These are phyloP conservation scores for Dendrobium nobile DNA, from an alignment of 106 monocot genomes.

Conservation along the genomic window DNA sequence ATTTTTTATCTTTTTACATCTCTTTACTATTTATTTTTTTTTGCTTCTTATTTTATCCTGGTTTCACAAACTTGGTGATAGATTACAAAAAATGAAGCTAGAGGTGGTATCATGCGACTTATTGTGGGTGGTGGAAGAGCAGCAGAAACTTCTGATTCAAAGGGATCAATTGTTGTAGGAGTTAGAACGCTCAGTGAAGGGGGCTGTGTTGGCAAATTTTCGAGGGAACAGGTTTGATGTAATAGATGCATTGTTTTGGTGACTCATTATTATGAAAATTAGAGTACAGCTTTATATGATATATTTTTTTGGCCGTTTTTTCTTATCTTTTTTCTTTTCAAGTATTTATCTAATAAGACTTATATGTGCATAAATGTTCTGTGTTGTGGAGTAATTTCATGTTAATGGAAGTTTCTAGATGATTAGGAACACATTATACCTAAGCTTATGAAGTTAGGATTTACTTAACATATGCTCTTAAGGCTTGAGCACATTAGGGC, in stretches of 20 bases:
- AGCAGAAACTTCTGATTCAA: slow-evolving; percentile 61
- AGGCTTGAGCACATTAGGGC: no score
- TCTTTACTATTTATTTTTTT: neutral
- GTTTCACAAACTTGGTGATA: slow-evolving; percentile 15
- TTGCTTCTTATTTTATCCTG: neutral
- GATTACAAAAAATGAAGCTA: slow-evolving; percentile 92
- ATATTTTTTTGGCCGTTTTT: neutral
- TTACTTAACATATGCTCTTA: no score
- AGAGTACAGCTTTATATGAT: neutral
- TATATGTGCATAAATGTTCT: neutral
- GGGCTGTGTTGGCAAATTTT: slow-evolving; percentile 90
- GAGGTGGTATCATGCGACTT: slow-evolving; percentile 85
- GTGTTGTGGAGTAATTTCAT: neutral
- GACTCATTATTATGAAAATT: neutral
- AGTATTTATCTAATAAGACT: neutral
- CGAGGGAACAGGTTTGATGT: slow-evolving; percentile 79
- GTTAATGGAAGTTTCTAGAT: neutral
- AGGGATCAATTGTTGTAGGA: slow-evolving; percentile 92
- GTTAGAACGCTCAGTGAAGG: slow-evolving; percentile 97
- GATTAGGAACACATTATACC: neutral
- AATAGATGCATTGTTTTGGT: neutral
- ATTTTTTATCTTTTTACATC: neutral
- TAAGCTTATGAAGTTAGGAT: neutral
- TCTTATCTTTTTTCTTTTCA: neutral
- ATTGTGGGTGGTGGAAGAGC: slow-evolving; percentile 95